Evolutionary conservation across 2,329 filamentous ascomycete genomes (phyloP), one percentile per base, ranked within the genome.

Genomic region (Leptodontidium sp.): DNA sequence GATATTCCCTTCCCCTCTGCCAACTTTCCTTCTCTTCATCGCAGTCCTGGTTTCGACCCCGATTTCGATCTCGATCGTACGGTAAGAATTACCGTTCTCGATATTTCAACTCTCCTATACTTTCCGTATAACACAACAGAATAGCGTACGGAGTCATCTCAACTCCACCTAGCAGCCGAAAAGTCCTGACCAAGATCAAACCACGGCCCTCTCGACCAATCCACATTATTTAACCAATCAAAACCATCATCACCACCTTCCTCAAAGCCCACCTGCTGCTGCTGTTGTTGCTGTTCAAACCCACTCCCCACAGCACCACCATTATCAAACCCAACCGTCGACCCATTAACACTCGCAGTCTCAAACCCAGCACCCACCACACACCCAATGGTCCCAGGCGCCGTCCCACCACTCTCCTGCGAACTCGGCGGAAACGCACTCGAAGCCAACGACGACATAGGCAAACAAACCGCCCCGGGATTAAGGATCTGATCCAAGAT

Each of bases 401-500:
- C 55, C 38, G 40, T 53, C 17, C 57, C 61, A 26, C 29, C 40
- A 35, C 53, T 66, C 61, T 58, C 67, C 61, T 68, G 67, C 43
- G 63, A 24, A 43, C 43, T 35, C 12, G 53, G 49, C 8, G 47
- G 38, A 2, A 43, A 32, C 32, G 45, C 45, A 47, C 55, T 67
- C 43, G 66, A 59, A 50, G 40, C 45, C 45, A 17, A 21, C 45
- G 45, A 47, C 45, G 45, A 47, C 45, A 47, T 21, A 4, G 70
- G 68, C 17, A 69, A 70, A 11, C 77, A 26, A 21, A 12, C 17
- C 49, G 55, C 32, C 15, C 55, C 74, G 1, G 78, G 77, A 68
- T 86, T 85, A 12, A 86, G 77, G 2, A 83, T 80, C 58, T 85
- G 82, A 47, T 86, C 84, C 11, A 86, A 77, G 1, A 86, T 85